Percentiles rank a stretch among this genome's conserved stretches.
phyloP scores from a whole-genome alignment of 257 asterid species.

The Schizonepeta tenuifolia region DNA sequence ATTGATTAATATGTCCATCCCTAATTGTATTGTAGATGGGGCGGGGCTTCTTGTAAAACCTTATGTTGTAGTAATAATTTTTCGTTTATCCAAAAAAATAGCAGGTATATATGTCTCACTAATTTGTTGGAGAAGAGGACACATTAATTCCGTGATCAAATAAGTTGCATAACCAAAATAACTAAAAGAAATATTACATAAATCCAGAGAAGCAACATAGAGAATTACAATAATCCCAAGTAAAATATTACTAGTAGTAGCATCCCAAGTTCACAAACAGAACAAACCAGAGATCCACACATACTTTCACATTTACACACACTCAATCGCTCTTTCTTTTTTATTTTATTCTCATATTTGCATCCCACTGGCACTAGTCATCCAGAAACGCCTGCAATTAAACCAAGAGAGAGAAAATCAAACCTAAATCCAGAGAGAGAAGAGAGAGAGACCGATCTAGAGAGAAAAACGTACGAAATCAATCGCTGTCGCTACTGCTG shows the following conservation, averaged over 20 bases:
- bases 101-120: too few species aligned
- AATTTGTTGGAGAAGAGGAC: too few species aligned
- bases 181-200: not conserved
- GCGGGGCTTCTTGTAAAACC: too few species aligned
- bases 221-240: not conserved
- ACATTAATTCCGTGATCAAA: not conserved
- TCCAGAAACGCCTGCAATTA: not conserved
- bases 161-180: not conserved
- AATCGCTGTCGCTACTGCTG: constrained; percentile 66
- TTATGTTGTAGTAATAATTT: too few species aligned
- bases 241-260: not conserved
- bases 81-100: too few species aligned
- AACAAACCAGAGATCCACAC: not conserved
- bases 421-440: too few species aligned
- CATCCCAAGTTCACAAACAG: not conserved
- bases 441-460: too few species aligned
- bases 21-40: too few species aligned
- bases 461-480: not conserved
- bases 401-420: not conserved
- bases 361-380: not conserved
- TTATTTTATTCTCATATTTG: not conserved
- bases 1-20: too few species aligned
- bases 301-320: not conserved
- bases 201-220: not conserved
- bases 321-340: not conserved